Conservation (phyloP, 768 basidiomycete species). For the Tricholoma bakamatsutake region DNA sequence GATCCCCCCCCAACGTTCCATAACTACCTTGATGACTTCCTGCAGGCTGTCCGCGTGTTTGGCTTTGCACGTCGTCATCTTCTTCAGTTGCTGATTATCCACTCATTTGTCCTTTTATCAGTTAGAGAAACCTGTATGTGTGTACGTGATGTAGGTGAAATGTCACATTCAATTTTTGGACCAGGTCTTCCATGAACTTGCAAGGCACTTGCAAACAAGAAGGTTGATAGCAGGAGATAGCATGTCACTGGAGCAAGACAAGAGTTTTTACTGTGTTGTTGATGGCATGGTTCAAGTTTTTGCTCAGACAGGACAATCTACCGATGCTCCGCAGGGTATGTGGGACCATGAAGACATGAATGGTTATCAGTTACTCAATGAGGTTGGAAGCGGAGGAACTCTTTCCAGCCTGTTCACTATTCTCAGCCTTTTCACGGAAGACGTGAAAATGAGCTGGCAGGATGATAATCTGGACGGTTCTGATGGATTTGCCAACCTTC, state of each 20-base stretch:
- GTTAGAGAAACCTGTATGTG: constrained; percentile 85
- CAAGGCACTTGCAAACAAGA: constrained; percentile 91
- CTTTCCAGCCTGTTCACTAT: constrained; percentile 96
- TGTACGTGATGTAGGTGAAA: not conserved
- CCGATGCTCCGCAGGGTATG: constrained; percentile 41
- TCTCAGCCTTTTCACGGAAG: constrained; percentile 92
- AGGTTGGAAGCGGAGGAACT: constrained; percentile 93
- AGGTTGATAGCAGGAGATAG: constrained; percentile 96
- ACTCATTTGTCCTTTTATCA: constrained; percentile 12
- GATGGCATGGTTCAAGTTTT: constrained; percentile 97
- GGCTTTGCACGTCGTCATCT: constrained; percentile 61
- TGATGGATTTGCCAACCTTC: constrained; percentile 19
- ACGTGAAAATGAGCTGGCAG: constrained; percentile 90
- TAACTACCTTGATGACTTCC: constrained; percentile 95
- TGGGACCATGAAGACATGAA: constrained; percentile 90
- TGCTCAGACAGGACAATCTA: constrained; percentile 57
- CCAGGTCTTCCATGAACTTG: constrained; percentile 95
- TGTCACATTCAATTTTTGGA: not conserved
- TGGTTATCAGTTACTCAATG: constrained; percentile 93
- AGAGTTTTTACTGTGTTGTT: constrained; percentile 96
- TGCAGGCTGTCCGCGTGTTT: constrained; percentile 94
- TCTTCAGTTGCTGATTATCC: not conserved
- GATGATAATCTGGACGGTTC: constrained; percentile 41
- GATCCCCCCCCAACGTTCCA: constrained; percentile 78
- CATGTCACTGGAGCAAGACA: constrained; percentile 84